Conservation (phyloP, 345 rosid genomes). For the Eucalyptus guilfoylei region DNA sequence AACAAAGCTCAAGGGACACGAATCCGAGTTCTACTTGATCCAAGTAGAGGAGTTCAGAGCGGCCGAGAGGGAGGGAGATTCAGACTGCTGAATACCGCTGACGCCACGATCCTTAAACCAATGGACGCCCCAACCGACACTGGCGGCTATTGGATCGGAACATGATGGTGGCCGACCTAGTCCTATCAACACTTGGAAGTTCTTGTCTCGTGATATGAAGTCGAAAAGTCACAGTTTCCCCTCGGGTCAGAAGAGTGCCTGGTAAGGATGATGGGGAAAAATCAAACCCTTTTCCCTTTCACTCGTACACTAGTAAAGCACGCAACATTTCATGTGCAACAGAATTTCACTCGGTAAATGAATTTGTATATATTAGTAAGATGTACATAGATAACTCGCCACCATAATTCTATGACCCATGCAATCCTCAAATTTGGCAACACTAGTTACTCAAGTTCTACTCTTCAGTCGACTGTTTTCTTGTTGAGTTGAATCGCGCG, state of each 20-base stretch:
- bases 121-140: slow-evolving; percentile 19
- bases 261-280: neutral
- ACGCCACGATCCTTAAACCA: slow-evolving; percentile 6
- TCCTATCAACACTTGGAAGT: slow-evolving; percentile 32
- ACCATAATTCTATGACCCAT: neutral
- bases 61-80: neutral
- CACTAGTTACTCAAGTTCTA: neutral
- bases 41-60: slow-evolving; percentile 21
- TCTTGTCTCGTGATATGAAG: slow-evolving; percentile 11
- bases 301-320: neutral
- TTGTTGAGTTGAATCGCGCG: fast-evolving
- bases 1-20: neutral
- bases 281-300: neutral
- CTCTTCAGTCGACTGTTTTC: neutral
- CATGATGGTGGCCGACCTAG: slow-evolving; percentile 29
- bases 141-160: neutral
- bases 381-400: neutral
- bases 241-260: neutral
- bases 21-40: neutral
- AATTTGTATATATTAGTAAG: neutral
- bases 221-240: neutral
- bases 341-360: neutral
- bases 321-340: neutral
- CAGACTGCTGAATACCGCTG: slow-evolving; percentile 18
- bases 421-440: neutral